These are phyloP conservation scores for Trypanosoma melophagium DNA, from an alignment of 208 protist genomes.

Conservation along the genomic window DNA sequence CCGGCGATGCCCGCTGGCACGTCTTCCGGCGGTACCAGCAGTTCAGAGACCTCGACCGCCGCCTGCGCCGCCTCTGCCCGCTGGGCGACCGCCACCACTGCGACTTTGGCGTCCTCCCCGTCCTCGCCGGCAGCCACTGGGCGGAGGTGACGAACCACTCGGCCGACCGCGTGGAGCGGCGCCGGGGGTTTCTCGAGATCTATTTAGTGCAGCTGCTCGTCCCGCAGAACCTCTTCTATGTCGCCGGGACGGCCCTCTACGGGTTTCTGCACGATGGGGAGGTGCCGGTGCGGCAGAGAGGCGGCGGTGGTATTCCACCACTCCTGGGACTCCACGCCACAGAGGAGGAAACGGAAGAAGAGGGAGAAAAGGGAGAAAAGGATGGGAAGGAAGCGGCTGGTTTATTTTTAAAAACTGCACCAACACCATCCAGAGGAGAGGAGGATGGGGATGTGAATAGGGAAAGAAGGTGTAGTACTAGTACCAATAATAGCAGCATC, in stretches of 20 bases:
- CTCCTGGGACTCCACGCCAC: conserved; percentile 25
- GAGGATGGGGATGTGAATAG: too few relatives aligned
- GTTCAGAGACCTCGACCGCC: conserved; percentile 73
- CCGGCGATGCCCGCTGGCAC: conserved; percentile 38
- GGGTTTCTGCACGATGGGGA: conserved; percentile 83
- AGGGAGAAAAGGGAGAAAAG: background rate
- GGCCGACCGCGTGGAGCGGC: conserved; percentile 71
- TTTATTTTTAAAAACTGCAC: too few relatives aligned
- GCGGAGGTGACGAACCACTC: conserved; percentile 88
- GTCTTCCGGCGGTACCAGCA: conserved; percentile 85
- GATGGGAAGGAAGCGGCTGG: background rate
- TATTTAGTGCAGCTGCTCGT: conserved; percentile 87
- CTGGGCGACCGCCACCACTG: conserved; percentile 41
- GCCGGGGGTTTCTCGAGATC: conserved; percentile 75
- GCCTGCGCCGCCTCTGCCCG: conserved; percentile 55
- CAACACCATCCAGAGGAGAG: too few relatives aligned
- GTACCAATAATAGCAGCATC: too few relatives aligned
- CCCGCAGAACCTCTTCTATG: conserved; percentile 74
- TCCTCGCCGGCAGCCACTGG: conserved; percentile 80
- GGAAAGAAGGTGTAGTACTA: too few relatives aligned
- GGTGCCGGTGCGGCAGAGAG: conserved; percentile 37
- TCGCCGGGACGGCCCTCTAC: conserved; percentile 61
- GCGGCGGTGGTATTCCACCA: conserved; percentile 14
- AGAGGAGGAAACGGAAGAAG: background rate
- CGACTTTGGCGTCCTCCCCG: conserved; percentile 74